These are phyloP conservation scores for Ganoderma lucidum DNA, from an alignment of 1,284 basidiomycete genomes.

Conservation along the genomic window DNA sequence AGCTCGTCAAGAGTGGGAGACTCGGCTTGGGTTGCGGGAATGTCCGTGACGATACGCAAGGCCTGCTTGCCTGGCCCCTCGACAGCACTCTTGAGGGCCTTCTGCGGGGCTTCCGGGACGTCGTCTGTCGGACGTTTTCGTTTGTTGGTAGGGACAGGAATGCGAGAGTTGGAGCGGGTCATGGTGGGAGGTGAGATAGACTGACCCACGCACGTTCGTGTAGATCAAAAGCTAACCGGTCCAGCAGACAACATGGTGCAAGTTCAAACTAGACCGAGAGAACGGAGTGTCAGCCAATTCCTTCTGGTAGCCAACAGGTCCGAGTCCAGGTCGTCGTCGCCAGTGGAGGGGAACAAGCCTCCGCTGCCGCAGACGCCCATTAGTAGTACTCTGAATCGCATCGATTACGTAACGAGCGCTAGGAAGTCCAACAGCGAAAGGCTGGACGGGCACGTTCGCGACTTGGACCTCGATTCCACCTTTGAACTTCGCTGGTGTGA, in stretches of 20 bases:
- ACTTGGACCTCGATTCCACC: background rate
- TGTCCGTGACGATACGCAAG: conserved; percentile 25
- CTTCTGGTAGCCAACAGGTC: background rate
- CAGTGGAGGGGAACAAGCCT: background rate
- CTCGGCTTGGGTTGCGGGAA: conserved; percentile 3
- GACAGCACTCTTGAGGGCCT: background rate
- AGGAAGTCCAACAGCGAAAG: background rate
- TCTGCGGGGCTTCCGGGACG: background rate
- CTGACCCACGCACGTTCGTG: conserved; percentile 1
- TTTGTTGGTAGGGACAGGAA: conserved; percentile 19
- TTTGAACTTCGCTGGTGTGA: background rate
- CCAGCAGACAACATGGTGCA: background rate
- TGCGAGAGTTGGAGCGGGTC: conserved; percentile 8
- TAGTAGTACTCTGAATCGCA: too few relatives aligned
- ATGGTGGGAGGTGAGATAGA: conserved; percentile 1
- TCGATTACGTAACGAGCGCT: conserved; percentile 7
- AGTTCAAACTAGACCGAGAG: conserved; percentile 7
- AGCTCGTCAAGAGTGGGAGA: conserved; percentile 27
- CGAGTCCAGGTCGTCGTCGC: background rate
- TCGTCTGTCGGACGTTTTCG: conserved; percentile 22
- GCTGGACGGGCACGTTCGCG: background rate
- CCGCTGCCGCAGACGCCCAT: background rate
- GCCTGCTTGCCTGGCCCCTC: conserved; percentile 12
- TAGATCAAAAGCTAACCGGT: background rate
- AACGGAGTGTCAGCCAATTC: conserved; percentile 8